Evolutionary conservation across 2,329 filamentous ascomycete species (phyloP).

Genomic region (Trichoderma harzianum): DNA sequence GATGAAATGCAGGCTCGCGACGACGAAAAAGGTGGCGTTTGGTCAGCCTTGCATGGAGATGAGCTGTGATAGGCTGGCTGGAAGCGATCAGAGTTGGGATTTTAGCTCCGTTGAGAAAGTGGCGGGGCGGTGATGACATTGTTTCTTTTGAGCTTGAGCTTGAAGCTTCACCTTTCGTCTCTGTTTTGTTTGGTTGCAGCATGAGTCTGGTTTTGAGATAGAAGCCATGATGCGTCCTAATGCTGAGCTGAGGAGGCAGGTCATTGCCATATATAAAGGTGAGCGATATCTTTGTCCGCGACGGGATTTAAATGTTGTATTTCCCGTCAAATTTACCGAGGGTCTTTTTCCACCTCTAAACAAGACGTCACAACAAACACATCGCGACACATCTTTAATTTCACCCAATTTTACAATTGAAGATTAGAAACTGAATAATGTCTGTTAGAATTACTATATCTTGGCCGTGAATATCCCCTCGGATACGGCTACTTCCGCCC

Average conservation of each 20-base stretch:
- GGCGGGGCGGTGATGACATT: slow-evolving; percentile 7
- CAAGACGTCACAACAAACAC: neutral
- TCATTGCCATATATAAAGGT: slow-evolving; percentile 90
- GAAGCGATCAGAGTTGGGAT: neutral
- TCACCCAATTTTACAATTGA: neutral
- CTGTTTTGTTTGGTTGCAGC: neutral
- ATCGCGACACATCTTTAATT: neutral
- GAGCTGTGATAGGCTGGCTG: neutral
- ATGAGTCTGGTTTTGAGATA: neutral
- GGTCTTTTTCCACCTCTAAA: neutral
- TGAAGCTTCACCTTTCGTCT: neutral
- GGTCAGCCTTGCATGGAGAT: slow-evolving; percentile 8
- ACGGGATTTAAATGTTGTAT: neutral
- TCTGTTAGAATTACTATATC: slow-evolving; percentile 69
- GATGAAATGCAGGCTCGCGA: neutral
- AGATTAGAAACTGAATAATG: neutral
- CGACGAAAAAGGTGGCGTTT: neutral
- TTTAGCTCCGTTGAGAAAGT: neutral
- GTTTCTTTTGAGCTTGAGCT: neutral
- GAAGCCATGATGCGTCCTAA: slow-evolving; percentile 34
- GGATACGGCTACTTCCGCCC: slow-evolving; percentile 78
- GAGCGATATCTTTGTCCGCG: neutral
- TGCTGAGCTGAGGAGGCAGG: slow-evolving; percentile 65
- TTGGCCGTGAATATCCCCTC: slow-evolving; percentile 82
- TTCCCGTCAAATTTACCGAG: neutral